A percentile compares a stretch with the other conserved stretches of the same genome.
Conservation (phyloP, 345 rosid genomes). For the Eutrema yunnanense region DNA sequence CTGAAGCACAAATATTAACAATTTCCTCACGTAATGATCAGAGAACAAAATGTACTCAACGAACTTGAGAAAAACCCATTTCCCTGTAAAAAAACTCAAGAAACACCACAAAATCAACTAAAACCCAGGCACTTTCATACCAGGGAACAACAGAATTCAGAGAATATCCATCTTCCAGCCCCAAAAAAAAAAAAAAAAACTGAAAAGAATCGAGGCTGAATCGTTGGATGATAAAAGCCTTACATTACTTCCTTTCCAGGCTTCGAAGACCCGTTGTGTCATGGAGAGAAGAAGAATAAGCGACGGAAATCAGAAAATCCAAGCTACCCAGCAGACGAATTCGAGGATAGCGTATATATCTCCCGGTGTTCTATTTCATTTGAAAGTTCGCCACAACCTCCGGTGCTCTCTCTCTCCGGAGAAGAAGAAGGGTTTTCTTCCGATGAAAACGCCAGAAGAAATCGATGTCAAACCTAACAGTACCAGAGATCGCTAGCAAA, state of each 20-base stretch:
- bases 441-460: background rate
- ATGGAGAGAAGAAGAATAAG: constrained; percentile 23
- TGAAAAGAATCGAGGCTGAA: background rate
- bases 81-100: background rate
- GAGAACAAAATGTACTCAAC: background rate
- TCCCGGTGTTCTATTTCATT: constrained; percentile 29
- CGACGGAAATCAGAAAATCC: background rate
- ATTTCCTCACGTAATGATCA: background rate
- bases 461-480: constrained; percentile 3
- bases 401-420: background rate
- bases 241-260: constrained; percentile 94
- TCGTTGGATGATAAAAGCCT: constrained; percentile 16
- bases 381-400: background rate
- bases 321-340: constrained; percentile 37
- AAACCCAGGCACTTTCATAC: no score
- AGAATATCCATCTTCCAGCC: background rate
- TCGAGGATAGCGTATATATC: constrained; percentile 22
- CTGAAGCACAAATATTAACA: background rate
- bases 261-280: constrained; percentile 83
- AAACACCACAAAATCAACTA: background rate
- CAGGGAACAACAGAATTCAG: background rate
- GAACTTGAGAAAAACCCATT: background rate
- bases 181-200: background rate
- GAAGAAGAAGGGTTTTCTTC: background rate
- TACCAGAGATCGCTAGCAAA: constrained; percentile 14